Conservation (phyloP, 306 rosid species). For the Quercus parvula region DNA sequence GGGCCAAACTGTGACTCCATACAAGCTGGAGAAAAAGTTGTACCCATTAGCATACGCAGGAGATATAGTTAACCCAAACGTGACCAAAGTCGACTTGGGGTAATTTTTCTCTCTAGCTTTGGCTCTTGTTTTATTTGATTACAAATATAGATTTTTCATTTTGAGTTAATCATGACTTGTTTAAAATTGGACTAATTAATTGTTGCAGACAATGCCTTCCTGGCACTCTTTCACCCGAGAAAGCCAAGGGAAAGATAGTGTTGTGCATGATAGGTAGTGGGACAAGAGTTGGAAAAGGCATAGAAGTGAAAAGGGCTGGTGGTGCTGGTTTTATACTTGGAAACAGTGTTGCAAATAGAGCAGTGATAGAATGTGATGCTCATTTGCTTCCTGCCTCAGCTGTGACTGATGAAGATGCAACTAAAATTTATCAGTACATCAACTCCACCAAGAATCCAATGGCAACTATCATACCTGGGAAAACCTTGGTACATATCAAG, state of each 20-base stretch:
- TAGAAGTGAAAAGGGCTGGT: constrained; percentile 71
- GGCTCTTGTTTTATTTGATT: not conserved
- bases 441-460: constrained; percentile 42
- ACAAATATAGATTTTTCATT: too few relatives aligned
- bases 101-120: constrained; percentile 8
- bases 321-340: constrained; percentile 65
- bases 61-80: constrained; percentile 39
- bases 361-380: constrained; percentile 50
- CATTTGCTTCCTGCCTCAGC: constrained; percentile 74
- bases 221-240: constrained; percentile 50
- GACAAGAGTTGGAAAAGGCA: constrained; percentile 47
- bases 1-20: constrained; percentile 82
- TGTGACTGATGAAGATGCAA: constrained; percentile 40
- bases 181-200: not conserved
- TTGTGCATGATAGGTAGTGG: constrained; percentile 72
- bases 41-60: constrained; percentile 59
- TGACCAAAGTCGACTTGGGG: constrained; percentile 34
- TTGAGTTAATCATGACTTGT: too few relatives aligned
- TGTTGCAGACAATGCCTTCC: constrained; percentile 61
- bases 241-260: constrained; percentile 71
- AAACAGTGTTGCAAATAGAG: constrained; percentile 40
- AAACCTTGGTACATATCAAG: constrained; percentile 50
- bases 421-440: constrained; percentile 45
- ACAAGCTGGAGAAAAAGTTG: constrained; percentile 36
- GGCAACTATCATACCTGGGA: constrained; percentile 55